Base-by-base conservation (phyloP, 164 flowering plant genomes). In the Dillenia suffruticosa region DNA sequence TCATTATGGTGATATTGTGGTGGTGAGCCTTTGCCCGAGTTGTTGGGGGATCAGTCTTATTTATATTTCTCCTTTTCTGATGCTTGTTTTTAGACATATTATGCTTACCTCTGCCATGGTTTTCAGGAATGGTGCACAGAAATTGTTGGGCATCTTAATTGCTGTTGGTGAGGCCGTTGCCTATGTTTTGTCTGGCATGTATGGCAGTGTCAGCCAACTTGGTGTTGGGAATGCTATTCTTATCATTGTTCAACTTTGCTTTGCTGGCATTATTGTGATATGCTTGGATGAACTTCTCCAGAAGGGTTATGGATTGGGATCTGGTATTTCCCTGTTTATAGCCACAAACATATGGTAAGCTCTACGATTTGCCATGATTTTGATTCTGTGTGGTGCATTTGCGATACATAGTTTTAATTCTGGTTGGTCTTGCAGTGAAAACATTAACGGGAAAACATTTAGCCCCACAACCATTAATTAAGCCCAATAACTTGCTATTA, bases 91-190 rank as follows among this genome's bases (percentile, higher is more conserved):
- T 5, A 13, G 22, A 11, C 16, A 15, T 51, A 51, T 43, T 51
- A 22, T 12, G 22, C 4, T 52, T 14, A 16, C 9, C 5, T 9
- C 43, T 56, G 5, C 10, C 45, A 10, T 60, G 44, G 16, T 46
- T 14, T 13, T 56, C 63, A 79, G 85, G 59, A 82, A 82, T 78
- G 83, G 86, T 58, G 83, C 83, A 32, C 82, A 82, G 74, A 82
- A 82, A 75, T 53, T 82, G 62, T 66, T 79, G 61, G 86, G 83
- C 19, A 79, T 82, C 54, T 63, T 82, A 61, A 82, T 82, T 61
- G 86, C 80, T 65, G 73, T 82, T 61, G 84, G 86, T 51, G 79
- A 79, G 58, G 86, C 85, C 1, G 81, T 79, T 56, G 85, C 85
- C 16, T 80, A 77, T 66, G 84, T 80, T 68, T 62, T 80, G 1